These are phyloP conservation scores for Castanopsis chinensis DNA, from an alignment of 306 rosid genomes.

Conservation along the genomic window DNA sequence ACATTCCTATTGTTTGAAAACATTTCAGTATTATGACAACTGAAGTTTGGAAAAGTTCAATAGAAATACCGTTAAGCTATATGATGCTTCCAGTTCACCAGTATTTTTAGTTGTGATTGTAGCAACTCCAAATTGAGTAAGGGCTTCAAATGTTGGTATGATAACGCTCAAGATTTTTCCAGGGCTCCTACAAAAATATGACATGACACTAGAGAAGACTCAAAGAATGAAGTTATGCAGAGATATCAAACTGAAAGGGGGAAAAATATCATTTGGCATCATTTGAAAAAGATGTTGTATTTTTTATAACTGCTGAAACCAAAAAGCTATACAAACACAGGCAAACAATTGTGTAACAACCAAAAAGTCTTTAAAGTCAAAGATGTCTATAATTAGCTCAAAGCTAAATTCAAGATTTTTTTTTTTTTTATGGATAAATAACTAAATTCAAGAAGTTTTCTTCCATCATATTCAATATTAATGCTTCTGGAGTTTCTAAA, in stretches of 20 bases:
- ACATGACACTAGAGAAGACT: neutral
- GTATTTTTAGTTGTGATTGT: conserved; percentile 71
- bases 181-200: conserved; percentile 63
- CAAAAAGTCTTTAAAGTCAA: neutral
- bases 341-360: neutral
- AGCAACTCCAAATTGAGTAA: conserved; percentile 86
- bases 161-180: conserved; percentile 81
- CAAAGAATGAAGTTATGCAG: neutral
- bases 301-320: neutral
- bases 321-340: neutral
- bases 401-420: neutral
- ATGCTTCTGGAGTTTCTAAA: neutral
- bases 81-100: conserved; percentile 96
- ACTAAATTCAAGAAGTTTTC: neutral
- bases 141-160: conserved; percentile 82
- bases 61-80: conserved; percentile 79
- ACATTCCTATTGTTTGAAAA: neutral
- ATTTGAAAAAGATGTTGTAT: neutral
- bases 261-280: neutral
- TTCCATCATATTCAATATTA: neutral
- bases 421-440: too few species aligned
- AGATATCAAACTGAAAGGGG: neutral
- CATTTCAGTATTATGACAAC: neutral
- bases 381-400: neutral
- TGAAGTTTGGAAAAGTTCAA: conserved; percentile 17